Conservation (phyloP, 371 early-diverging fungal species). For the Capillidium rhysosporum region DNA sequence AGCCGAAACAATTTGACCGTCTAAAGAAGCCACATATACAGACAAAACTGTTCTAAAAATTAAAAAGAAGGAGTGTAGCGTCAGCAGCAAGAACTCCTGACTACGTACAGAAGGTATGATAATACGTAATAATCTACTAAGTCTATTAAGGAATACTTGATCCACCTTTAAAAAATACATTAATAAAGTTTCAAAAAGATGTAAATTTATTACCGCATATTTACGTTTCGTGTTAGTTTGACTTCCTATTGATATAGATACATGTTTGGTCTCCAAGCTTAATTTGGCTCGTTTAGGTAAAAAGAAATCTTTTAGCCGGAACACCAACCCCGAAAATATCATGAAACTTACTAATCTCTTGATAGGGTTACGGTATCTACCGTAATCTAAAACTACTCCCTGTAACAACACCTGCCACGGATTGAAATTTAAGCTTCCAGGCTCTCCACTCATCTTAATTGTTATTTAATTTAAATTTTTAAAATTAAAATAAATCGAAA, state of each 20-base stretch:
- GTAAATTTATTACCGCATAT: too few relatives aligned
- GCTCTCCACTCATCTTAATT: not conserved
- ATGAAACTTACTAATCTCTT: not conserved
- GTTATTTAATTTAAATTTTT: too few relatives aligned
- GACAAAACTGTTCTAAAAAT: conserved; percentile 69
- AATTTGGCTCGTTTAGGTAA: not conserved
- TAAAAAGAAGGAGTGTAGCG: conserved; percentile 56
- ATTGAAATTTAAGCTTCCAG: not conserved
- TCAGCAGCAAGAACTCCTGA: conserved; percentile 59
- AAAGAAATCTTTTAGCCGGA: not conserved
- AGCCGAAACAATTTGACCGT: conserved; percentile 81
- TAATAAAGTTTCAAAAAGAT: too few relatives aligned
- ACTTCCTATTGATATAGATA: too few relatives aligned
- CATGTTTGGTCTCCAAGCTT: too few relatives aligned
- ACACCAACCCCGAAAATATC: not conserved
- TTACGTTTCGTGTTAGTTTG: too few relatives aligned
- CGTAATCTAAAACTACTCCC: not conserved
- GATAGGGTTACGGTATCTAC: not conserved
- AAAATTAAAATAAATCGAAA: too few relatives aligned
- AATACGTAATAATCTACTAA: conserved; percentile 43
- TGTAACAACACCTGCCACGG: not conserved
- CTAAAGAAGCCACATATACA: conserved; percentile 74
- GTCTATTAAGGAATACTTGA: conserved; percentile 44
- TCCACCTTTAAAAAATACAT: conserved; percentile 27
- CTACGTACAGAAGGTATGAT: conserved; percentile 58